A percentile compares a stretch with the other conserved stretches of the same genome.
phyloP scores from a whole-genome alignment of 2,329 filamentous ascomycete genomes.

The Paecilomyces variotii region DNA sequence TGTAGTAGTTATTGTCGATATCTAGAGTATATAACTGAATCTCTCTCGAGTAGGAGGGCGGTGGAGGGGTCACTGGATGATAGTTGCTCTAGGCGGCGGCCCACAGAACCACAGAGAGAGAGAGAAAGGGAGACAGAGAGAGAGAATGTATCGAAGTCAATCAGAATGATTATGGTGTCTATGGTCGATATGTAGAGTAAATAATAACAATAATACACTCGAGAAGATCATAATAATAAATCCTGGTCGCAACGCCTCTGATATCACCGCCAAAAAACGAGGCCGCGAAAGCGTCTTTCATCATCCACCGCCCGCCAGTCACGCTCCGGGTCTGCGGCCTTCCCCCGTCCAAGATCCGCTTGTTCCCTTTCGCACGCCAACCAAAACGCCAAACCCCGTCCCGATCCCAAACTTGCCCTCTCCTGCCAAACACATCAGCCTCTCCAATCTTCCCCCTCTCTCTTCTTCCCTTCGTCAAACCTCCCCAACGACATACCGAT shows the following conservation, averaged over 20 bases:
- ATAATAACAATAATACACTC: no score
- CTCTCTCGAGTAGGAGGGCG: no score
- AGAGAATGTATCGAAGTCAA: not conserved
- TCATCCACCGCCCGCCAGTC: slow-evolving; percentile 7
- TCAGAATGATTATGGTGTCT: no score
- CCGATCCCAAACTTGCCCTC: slow-evolving; percentile 9
- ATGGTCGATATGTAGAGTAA: no score
- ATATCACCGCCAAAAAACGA: not conserved
- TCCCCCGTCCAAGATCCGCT: slow-evolving; percentile 4
- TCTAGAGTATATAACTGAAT: no score
- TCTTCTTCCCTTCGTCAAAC: not conserved
- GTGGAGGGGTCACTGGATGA: slow-evolving; percentile 26
- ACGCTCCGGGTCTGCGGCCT: slow-evolving; percentile 1
- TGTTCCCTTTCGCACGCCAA: not conserved
- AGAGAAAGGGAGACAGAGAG: not conserved
- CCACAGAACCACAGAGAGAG: slow-evolving; percentile 33
- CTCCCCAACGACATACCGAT: slow-evolving; percentile 8
- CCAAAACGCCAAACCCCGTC: slow-evolving; percentile 9
- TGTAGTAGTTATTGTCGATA: no score
- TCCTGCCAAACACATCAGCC: slow-evolving; percentile 13
- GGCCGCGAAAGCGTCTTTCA: not conserved
- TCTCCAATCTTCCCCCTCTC: slow-evolving; percentile 10
- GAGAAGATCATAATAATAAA: no score
- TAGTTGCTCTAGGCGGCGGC: no score
- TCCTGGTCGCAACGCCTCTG: no score